Conservation (phyloP, 495 filamentous ascomycete genomes). For the Tetracladium marchalianum region DNA sequence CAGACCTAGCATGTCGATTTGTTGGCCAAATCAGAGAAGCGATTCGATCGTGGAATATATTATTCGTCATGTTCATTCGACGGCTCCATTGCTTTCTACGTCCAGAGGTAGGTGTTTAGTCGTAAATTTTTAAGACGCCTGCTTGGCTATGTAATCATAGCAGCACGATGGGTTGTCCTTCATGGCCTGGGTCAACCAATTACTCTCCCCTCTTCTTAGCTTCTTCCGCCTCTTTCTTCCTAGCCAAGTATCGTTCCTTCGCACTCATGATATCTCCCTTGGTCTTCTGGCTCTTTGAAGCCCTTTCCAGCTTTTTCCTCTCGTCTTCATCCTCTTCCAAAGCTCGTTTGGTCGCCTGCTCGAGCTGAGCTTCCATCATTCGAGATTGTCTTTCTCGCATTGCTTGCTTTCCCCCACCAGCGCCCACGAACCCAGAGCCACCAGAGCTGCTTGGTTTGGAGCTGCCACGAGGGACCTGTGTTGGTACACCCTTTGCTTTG, state of each 20-base stretch:
- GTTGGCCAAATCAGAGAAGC: no score
- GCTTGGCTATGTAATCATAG: no score
- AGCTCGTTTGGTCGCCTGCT: conserved; percentile 61
- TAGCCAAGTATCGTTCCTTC: conserved; percentile 75
- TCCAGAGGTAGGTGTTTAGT: no score
- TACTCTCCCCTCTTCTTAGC: conserved; percentile 40
- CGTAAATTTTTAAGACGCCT: no score
- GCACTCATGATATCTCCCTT: conserved; percentile 75
- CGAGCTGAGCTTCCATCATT: conserved; percentile 79
- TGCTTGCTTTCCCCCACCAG: conserved; percentile 40
- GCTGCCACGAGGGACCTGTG: conserved; percentile 23
- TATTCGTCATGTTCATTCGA: no score
- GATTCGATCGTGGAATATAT: no score
- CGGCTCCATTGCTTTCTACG: no score
- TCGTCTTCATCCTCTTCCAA: conserved; percentile 68
- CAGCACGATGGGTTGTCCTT: no score
- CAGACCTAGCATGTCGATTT: no score
- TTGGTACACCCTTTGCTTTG: conserved; percentile 33
- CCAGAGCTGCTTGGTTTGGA: conserved; percentile 17
- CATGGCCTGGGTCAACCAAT: no score
- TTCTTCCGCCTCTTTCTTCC: conserved; percentile 73
- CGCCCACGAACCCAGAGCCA: conserved; percentile 36
- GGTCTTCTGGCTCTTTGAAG: conserved; percentile 62
- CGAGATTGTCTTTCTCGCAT: conserved; percentile 74
- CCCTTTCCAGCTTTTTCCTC: conserved; percentile 55